Conservation (phyloP, 352 stramenopile species). For the Globisporangium nagaii region DNA sequence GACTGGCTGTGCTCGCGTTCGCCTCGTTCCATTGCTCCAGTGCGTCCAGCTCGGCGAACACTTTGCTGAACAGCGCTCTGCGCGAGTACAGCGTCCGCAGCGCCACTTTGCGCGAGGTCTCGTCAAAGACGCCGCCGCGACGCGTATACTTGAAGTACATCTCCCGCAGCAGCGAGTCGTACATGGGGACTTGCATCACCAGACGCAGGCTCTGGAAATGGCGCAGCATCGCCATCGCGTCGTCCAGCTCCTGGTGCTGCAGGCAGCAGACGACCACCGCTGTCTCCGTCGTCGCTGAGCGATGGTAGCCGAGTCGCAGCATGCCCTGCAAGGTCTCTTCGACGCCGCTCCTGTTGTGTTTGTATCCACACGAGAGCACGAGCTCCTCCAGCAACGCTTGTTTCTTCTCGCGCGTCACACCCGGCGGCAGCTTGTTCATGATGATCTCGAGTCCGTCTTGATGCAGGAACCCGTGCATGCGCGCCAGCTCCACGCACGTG, state of each 20-base stretch:
- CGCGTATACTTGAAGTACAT: slow-evolving; percentile 79
- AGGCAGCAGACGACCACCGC: slow-evolving; percentile 63
- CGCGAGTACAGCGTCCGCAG: slow-evolving; percentile 55
- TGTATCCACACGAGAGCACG: slow-evolving; percentile 64
- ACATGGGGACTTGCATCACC: slow-evolving; percentile 53
- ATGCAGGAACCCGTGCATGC: slow-evolving; percentile 58
- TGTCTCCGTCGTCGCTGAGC: slow-evolving; percentile 51
- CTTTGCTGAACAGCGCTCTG: slow-evolving; percentile 50
- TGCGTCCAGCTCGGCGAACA: slow-evolving; percentile 33
- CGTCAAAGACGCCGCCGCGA: slow-evolving; percentile 47
- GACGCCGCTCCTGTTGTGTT: slow-evolving; percentile 44
- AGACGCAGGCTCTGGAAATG: slow-evolving; percentile 37
- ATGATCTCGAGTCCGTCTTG: slow-evolving; percentile 48
- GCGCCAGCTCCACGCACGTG: slow-evolving; percentile 60
- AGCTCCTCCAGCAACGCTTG: slow-evolving; percentile 60
- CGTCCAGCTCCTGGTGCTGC: slow-evolving; percentile 28
- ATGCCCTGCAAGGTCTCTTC: slow-evolving; percentile 46
- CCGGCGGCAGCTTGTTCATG: slow-evolving; percentile 23
- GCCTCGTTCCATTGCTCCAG: slow-evolving; percentile 19
- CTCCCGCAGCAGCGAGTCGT: slow-evolving; percentile 65
- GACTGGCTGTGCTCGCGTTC: background rate
- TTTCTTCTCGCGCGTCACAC: slow-evolving; percentile 19
- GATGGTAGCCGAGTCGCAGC: slow-evolving; percentile 30
- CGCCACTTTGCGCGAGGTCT: slow-evolving; percentile 46
- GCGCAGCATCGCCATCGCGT: slow-evolving; percentile 33